Base-by-base conservation (phyloP, 2,329 filamentous ascomycete genomes). In the Epichloe amarillans region DNA sequence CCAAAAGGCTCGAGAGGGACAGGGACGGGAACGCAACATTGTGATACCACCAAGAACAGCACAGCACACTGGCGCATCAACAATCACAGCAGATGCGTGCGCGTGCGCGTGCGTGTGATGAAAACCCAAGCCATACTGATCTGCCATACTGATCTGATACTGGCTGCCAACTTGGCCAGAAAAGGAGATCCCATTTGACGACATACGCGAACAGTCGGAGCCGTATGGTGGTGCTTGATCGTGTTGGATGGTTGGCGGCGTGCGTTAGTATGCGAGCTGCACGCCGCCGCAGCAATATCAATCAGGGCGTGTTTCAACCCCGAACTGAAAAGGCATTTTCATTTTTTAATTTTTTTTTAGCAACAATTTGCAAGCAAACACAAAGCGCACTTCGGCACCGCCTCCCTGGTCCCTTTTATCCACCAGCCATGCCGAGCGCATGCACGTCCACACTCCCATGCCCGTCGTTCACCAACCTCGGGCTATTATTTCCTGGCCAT, bases 101-200 rank as follows among this genome's bases (percentile, higher is more conserved):
- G 19, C 19, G 19, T 19, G 19, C 19, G 17, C 41, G 33, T 21
- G 43, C 36, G 36, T 21, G 30, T 36, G 40, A 38, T 35, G 39
- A 26, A 15, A 15, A 5, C 40, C 37, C 30, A 30, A 37, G 14
- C 17, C 37, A 17, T 14, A 46, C 21, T 45, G 23, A 15, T 46
- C n/a, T 21, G 19, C 17, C 37, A 17, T 7, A 46, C 21, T 45
- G 23, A 15, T 46, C n/a, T 21, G 11, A 33, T 23, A 30, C 5
- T 39, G 21, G 35, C 21, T 21, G 19, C 19, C 19, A 21, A 47
- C 36, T n/a, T 41, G 46, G 26, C 46, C 36, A 40, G 19, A 42
- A 41, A 26, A 46, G 47, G 39, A 37, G 43, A 50, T 47, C 43
- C 51, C 43, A 46, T 50, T 50, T 47, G 50, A 47, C 38, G 39